Conservation (phyloP, 352 stramenopile species). For the Globisporangium cederbergense region DNA sequence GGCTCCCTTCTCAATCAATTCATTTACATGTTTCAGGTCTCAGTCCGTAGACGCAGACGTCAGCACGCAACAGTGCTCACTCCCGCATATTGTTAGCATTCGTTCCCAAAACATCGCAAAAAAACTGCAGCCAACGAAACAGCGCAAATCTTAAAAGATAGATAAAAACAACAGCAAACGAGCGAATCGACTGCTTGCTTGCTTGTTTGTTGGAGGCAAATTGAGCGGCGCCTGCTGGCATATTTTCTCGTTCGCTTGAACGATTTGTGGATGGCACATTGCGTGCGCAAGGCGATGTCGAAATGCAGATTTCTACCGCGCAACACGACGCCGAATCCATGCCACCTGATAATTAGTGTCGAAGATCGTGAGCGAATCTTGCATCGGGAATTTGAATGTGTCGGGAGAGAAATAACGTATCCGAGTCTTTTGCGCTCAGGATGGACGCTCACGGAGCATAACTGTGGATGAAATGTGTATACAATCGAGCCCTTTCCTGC, state of each 20-base stretch:
- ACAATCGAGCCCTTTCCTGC: too few relatives aligned
- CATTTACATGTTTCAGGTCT: constrained; percentile 15
- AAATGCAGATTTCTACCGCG: neutral
- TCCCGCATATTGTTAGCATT: neutral
- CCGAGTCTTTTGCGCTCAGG: neutral
- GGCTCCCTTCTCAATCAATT: constrained; percentile 5
- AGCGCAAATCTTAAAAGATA: constrained; percentile 3
- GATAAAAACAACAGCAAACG: neutral
- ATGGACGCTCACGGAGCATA: too few relatives aligned
- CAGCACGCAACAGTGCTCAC: neutral
- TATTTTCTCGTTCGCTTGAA: neutral
- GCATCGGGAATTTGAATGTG: neutral
- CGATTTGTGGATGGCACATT: neutral
- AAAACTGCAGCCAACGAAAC: neutral
- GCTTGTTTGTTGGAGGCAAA: neutral
- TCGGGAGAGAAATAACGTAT: neutral
- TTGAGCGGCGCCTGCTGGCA: too few relatives aligned
- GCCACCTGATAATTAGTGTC: neutral
- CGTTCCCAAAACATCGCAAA: neutral
- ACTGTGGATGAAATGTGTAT: too few relatives aligned
- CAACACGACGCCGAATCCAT: neutral
- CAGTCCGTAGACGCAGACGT: constrained; percentile 1
- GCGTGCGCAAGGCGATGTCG: neutral
- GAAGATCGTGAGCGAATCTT: neutral
- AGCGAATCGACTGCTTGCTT: neutral